Evolutionary conservation across 2,329 filamentous ascomycete genomes (phyloP).

Genomic region (Pyrenochaeta sp.): DNA sequence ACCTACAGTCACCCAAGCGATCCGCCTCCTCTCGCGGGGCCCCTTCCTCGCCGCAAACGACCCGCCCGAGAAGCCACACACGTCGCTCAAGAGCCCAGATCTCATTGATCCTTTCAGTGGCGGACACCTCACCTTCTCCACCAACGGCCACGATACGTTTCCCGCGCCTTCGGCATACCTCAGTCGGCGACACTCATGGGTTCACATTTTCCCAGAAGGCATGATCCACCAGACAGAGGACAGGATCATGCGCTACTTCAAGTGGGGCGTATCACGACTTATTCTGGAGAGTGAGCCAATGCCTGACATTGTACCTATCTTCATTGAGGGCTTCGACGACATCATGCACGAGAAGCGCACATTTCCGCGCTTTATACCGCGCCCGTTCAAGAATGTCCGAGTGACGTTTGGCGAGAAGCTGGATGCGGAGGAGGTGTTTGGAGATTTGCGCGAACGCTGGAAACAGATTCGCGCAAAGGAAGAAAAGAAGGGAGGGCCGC

Average conservation of each 20-base stretch:
- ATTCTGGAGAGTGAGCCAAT: constrained; percentile 89
- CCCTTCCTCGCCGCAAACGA: constrained; percentile 53
- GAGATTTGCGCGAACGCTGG: constrained; percentile 79
- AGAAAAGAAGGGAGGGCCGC: constrained; percentile 55
- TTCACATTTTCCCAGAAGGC: constrained; percentile 96
- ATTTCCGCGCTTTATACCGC: constrained; percentile 83
- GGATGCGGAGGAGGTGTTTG: constrained; percentile 77
- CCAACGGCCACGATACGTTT: constrained; percentile 71
- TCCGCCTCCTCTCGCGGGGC: constrained; percentile 77
- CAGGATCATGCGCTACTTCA: constrained; percentile 91
- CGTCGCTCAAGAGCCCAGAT: constrained; percentile 40
- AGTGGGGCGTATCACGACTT: constrained; percentile 92
- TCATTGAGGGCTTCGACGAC: constrained; percentile 87
- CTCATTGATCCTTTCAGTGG: constrained; percentile 64
- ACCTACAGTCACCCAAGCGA: constrained; percentile 83
- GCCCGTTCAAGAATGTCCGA: constrained; percentile 73
- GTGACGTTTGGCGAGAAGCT: constrained; percentile 83
- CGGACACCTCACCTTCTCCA: constrained; percentile 67
- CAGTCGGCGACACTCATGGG: constrained; percentile 78
- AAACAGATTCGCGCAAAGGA: constrained; percentile 66
- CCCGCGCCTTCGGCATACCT: constrained; percentile 76
- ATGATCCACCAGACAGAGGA: constrained; percentile 87
- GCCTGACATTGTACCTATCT: constrained; percentile 91
- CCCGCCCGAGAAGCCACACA: constrained; percentile 31
- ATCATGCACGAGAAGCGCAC: constrained; percentile 85